phyloP scores from a whole-genome alignment of 352 stramenopile species.

The Thraustotheca clavata region DNA sequence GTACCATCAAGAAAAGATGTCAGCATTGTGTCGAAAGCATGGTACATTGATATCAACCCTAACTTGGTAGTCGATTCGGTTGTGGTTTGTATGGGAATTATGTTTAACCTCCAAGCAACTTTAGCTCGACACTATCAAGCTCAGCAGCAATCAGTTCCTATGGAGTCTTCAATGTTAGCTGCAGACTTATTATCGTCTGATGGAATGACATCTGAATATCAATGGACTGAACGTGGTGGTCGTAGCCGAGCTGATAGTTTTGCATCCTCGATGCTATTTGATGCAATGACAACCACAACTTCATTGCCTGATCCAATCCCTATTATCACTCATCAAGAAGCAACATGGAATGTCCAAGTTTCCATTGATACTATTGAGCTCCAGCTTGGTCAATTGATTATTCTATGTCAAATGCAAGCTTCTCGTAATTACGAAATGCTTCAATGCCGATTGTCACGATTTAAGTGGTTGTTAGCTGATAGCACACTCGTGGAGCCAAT shows the following conservation, averaged over 20 bases:
- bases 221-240: conserved; percentile 18
- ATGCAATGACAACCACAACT: neutral
- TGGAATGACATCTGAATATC: conserved; percentile 14
- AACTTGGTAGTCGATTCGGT: neutral
- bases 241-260: conserved; percentile 16
- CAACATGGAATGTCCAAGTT: conserved; percentile 4
- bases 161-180: neutral
- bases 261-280: conserved; percentile 10
- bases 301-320: neutral
- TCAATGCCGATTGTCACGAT: neutral
- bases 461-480: neutral
- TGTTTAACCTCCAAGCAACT: conserved; percentile 1
- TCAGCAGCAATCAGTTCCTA: neutral
- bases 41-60: neutral
- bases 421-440: neutral
- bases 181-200: conserved; percentile 8
- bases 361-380: conserved; percentile 9
- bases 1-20: neutral
- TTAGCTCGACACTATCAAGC: conserved; percentile 6
- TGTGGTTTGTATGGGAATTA: neutral
- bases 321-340: neutral
- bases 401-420: neutral
- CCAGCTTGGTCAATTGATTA: neutral
- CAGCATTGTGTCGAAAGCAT: neutral
- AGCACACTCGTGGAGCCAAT: conserved; percentile 4